A percentile compares a stretch with the other conserved stretches of the same genome.
Evolutionary conservation across 768 basidiomycete species (phyloP).

Genomic region (Chalciporus piperatus): DNA sequence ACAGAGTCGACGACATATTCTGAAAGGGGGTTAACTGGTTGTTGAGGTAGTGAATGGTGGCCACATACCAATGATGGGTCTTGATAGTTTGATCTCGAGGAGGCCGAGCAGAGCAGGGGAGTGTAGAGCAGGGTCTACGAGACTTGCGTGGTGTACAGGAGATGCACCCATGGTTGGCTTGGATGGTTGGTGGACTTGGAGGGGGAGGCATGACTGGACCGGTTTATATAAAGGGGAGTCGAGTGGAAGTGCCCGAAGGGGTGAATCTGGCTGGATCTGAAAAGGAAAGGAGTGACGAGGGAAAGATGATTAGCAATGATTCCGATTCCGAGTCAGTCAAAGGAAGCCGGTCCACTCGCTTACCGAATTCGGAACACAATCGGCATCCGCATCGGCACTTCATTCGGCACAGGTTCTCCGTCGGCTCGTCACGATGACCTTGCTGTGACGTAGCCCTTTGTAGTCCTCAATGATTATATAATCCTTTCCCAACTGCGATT

Average conservation of each 20-base stretch:
- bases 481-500: no score
- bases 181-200: slow-evolving; percentile 2
- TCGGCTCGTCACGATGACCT: no score
- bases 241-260: slow-evolving; percentile 30
- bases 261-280: slow-evolving; percentile 34
- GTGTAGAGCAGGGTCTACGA: slow-evolving; percentile 63
- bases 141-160: slow-evolving; percentile 46
- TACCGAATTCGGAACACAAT: neutral
- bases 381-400: neutral
- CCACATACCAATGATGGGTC: slow-evolving; percentile 61
- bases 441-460: neutral
- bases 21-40: slow-evolving; percentile 24
- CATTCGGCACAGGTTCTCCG: no score
- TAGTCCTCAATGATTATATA: no score
- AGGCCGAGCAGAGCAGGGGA: slow-evolving; percentile 67
- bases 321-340: slow-evolving; percentile 18
- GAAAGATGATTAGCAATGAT: slow-evolving; percentile 24
- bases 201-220: slow-evolving; percentile 6
- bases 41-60: neutral
- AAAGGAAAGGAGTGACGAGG: slow-evolving; percentile 24
- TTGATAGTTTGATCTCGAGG: slow-evolving; percentile 60
- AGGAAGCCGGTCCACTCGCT: neutral
- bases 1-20: slow-evolving; percentile 71
- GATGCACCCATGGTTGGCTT: slow-evolving; percentile 21
- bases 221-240: slow-evolving; percentile 32